Conservation (phyloP, 176 grass and related monocot genomes). For the Lolium multiflorum region DNA sequence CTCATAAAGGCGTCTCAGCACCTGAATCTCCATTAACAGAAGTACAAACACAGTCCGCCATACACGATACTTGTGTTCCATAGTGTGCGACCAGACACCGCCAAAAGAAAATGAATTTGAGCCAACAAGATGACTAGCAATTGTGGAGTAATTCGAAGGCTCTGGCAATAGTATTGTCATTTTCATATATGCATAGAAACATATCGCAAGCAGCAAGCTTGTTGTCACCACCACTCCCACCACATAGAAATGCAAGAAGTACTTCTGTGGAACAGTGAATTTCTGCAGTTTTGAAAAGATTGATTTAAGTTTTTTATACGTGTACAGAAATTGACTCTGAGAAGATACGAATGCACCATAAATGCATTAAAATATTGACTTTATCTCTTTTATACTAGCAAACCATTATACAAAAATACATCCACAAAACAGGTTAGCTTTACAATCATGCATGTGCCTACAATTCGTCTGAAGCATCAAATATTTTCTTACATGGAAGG, state of each 20-base stretch:
- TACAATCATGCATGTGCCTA: background rate
- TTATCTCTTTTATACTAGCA: background rate
- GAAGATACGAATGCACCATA: background rate
- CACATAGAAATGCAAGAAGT: slow-evolving; percentile 95
- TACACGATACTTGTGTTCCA: slow-evolving; percentile 77
- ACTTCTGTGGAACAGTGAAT: slow-evolving; percentile 91
- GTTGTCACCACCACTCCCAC: slow-evolving; percentile 65
- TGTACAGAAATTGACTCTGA: slow-evolving; percentile 15
- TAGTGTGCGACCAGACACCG: slow-evolving; percentile 43
- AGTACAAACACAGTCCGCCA: slow-evolving; percentile 85
- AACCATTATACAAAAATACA: background rate
- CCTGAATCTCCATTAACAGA: slow-evolving; percentile 85
- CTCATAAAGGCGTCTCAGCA: slow-evolving; percentile 87
- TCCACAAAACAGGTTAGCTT: background rate
- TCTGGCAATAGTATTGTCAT: slow-evolving; percentile 68
- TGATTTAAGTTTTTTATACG: background rate
- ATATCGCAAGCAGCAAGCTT: slow-evolving; percentile 64
- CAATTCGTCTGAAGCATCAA: background rate
- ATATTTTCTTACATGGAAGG: background rate
- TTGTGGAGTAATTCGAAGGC: slow-evolving; percentile 62
- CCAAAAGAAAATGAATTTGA: slow-evolving; percentile 72
- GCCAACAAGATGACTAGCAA: slow-evolving; percentile 77
- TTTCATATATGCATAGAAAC: slow-evolving; percentile 84
- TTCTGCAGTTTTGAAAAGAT: slow-evolving; percentile 62
- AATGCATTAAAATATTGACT: background rate